Percentiles rank a stretch among this genome's conserved stretches.
Evolutionary conservation across 768 basidiomycete species (phyloP).

Genomic region (Auricularia sp.): DNA sequence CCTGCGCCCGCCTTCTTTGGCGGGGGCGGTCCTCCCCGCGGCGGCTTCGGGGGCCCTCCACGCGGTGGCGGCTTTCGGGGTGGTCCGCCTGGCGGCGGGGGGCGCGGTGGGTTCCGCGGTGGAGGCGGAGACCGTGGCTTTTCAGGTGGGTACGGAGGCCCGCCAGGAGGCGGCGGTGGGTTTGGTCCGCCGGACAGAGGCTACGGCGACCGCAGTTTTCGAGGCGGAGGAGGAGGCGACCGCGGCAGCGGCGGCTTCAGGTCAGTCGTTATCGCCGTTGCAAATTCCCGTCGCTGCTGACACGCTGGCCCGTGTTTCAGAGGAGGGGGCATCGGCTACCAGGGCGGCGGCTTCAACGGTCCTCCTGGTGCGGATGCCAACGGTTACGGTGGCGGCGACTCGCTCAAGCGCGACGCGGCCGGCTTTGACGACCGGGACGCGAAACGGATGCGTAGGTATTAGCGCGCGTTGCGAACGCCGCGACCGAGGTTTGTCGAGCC

Average conservation of each 20-base stretch:
- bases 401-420: constrained; percentile 64
- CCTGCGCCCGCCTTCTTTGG: constrained; percentile 11
- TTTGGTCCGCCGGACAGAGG: constrained; percentile 15
- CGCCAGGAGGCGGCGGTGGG: background rate
- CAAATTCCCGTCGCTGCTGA: constrained; percentile 9
- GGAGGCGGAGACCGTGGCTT: constrained; percentile 18
- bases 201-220: constrained; percentile 10
- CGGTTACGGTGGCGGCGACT: constrained; percentile 36
- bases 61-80: constrained; percentile 29
- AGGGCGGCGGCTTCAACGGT: constrained; percentile 48
- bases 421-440: constrained; percentile 74
- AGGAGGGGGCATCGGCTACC: constrained; percentile 62
- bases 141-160: constrained; percentile 16
- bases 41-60: constrained; percentile 33
- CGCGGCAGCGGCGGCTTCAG: constrained; percentile 42
- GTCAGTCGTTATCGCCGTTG: constrained; percentile 20
- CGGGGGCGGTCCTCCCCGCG: constrained; percentile 37
- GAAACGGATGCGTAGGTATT: constrained; percentile 70
- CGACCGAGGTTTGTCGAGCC: background rate
- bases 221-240: constrained; percentile 17
- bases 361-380: constrained; percentile 51
- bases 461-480: constrained; percentile 17
- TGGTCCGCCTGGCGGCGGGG: constrained; percentile 23
- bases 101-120: constrained; percentile 19
- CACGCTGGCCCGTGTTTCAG: constrained; percentile 20